phyloP scores from a whole-genome alignment of 306 rosid genomes.

The Medicago lupulina region DNA sequence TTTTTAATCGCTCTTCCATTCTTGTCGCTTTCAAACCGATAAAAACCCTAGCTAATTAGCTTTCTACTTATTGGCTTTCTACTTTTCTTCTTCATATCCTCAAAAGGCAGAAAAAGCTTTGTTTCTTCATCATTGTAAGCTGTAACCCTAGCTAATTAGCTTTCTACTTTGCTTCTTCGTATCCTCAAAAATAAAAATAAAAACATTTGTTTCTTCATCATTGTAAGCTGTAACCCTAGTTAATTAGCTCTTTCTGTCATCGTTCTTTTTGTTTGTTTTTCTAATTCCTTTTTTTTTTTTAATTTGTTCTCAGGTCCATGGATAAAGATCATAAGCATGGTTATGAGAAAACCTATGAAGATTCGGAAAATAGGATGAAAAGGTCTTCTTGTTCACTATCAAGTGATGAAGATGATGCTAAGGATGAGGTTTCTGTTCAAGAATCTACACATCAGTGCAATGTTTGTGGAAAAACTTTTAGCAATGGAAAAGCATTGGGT shows the following conservation, averaged over 20 bases:
- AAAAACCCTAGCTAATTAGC: background rate
- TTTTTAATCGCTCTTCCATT: background rate
- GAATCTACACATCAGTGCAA: background rate
- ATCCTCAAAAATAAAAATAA: too few relatives aligned
- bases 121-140: too few relatives aligned
- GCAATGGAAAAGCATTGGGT: background rate
- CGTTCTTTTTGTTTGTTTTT: too few relatives aligned
- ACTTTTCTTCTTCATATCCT: too few relatives aligned
- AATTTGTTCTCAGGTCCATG: background rate
- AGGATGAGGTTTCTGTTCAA: background rate
- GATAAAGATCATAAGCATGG: background rate
- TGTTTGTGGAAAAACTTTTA: background rate
- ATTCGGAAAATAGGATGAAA: background rate
- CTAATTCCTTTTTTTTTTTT: too few relatives aligned
- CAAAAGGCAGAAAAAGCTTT: too few relatives aligned
- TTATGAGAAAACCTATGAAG: background rate
- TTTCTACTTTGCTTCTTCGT: too few relatives aligned
- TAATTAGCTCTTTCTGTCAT: background rate
- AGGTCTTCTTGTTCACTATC: background rate
- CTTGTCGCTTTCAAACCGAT: background rate
- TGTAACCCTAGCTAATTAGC: too few relatives aligned
- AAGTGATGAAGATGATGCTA: background rate
- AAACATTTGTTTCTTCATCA: too few relatives aligned
- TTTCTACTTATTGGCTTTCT: too few relatives aligned
- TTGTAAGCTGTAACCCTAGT: too few relatives aligned